These are phyloP conservation scores for Fusarium sp. DNA, from an alignment of 2,329 filamentous ascomycete species.

Conservation along the genomic window DNA sequence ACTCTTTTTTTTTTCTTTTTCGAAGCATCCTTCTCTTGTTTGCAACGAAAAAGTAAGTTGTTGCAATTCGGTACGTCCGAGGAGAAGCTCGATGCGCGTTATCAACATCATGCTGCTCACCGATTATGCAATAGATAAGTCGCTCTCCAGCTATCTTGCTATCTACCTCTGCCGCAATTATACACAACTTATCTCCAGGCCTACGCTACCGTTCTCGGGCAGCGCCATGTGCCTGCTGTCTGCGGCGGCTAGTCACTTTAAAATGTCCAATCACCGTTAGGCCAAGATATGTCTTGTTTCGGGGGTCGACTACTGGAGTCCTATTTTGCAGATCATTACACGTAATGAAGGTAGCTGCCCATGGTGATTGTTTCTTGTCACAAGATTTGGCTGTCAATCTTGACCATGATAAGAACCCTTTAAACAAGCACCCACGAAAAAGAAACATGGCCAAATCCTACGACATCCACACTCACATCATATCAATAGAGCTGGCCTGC, in stretches of 20 bases:
- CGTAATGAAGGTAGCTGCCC: slow-evolving; percentile 14
- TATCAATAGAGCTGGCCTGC: not conserved
- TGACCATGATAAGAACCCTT: not conserved
- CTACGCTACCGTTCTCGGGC: slow-evolving; percentile 32
- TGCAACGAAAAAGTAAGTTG: slow-evolving; percentile 22
- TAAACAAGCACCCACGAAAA: slow-evolving; percentile 9
- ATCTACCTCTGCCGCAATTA: not conserved
- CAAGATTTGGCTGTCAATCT: not conserved
- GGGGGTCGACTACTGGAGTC: not conserved
- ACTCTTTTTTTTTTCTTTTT: not conserved
- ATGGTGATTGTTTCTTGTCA: slow-evolving; percentile 6
- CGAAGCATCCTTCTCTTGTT: not conserved
- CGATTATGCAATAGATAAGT: not conserved
- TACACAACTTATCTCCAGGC: slow-evolving; percentile 17
- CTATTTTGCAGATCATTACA: slow-evolving; percentile 19
- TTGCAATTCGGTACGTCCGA: slow-evolving; percentile 18
- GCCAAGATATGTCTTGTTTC: slow-evolving; percentile 11
- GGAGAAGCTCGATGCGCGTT: slow-evolving; percentile 14
- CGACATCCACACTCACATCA: not conserved
- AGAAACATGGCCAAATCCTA: slow-evolving; percentile 9
- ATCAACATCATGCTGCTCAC: slow-evolving; percentile 9
- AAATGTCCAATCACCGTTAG: slow-evolving; percentile 17
- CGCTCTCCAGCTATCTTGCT: not conserved
- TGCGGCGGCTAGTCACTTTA: slow-evolving; percentile 24
- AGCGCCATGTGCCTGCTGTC: slow-evolving; percentile 26